These are phyloP conservation scores for Phylloporus rhodoxanthus DNA, from an alignment of 768 basidiomycete species.

Conservation along the genomic window DNA sequence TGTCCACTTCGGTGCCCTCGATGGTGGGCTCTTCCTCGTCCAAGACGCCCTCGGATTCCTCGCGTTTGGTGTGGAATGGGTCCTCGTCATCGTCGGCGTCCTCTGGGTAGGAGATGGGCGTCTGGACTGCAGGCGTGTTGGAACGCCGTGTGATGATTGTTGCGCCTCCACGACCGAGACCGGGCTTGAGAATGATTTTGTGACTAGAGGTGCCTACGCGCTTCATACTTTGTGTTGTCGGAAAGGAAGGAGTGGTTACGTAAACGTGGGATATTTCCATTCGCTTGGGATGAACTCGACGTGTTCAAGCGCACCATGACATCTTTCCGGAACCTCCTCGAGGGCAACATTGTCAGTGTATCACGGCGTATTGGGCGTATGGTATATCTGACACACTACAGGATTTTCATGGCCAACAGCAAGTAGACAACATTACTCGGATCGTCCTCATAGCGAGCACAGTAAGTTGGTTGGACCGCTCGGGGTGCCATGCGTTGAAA, in stretches of 20 bases:
- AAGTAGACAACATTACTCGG: constrained; percentile 20
- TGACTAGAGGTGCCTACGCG: constrained; percentile 19
- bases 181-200: constrained; percentile 41
- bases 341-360: constrained; percentile 28
- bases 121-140: constrained; percentile 16
- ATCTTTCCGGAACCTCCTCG: constrained; percentile 22
- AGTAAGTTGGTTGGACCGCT: constrained; percentile 11
- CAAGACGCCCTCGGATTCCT: constrained; percentile 27
- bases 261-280: constrained; percentile 2
- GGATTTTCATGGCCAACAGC: constrained; percentile 31
- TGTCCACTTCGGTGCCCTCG: constrained; percentile 24
- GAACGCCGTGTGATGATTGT: constrained; percentile 25
- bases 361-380: not conserved
- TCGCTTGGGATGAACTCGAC: not conserved
- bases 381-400: constrained; percentile 8
- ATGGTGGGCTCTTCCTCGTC: constrained; percentile 29
- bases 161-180: constrained; percentile 24
- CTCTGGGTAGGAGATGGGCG: constrained; percentile 15
- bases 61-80: constrained; percentile 24
- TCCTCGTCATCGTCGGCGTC: constrained; percentile 24
- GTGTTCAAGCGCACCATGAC: constrained; percentile 19
- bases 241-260: constrained; percentile 7
- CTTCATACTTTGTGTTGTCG: constrained; percentile 14
- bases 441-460: constrained; percentile 20
- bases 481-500: not conserved